These are phyloP conservation scores for Puccinia brachypodii DNA, from an alignment of 1,284 basidiomycete species.

Conservation along the genomic window DNA sequence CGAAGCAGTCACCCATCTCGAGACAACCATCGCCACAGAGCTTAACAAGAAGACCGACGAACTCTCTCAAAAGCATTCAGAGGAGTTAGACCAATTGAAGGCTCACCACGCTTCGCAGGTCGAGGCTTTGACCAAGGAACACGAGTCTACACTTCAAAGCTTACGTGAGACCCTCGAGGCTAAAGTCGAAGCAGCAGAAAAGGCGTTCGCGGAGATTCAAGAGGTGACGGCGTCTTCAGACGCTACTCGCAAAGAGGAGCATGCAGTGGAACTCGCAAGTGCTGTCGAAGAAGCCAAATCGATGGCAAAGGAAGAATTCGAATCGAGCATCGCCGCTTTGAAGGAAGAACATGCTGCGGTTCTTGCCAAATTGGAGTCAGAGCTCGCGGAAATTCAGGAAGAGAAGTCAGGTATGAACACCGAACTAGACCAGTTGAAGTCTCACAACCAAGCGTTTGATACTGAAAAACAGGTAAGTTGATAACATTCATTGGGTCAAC, in stretches of 20 bases:
- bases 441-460: neutral
- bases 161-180: slow-evolving; percentile 14
- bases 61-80: slow-evolving; percentile 10
- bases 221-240: neutral
- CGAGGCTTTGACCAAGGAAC: slow-evolving; percentile 9
- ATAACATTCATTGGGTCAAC: neutral
- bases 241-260: slow-evolving; percentile 4
- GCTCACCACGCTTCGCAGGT: slow-evolving; percentile 24
- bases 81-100: slow-evolving; percentile 18
- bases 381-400: slow-evolving; percentile 11
- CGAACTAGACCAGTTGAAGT: slow-evolving; percentile 7
- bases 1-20: slow-evolving; percentile 1
- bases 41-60: slow-evolving; percentile 15
- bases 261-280: neutral
- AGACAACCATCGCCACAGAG: slow-evolving; percentile 1
- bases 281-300: slow-evolving; percentile 15
- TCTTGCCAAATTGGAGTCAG: slow-evolving; percentile 11
- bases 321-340: slow-evolving; percentile 3
- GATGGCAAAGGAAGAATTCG: neutral
- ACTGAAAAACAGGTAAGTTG: slow-evolving; percentile 29
- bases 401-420: neutral
- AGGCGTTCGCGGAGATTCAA: slow-evolving; percentile 2
- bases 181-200: slow-evolving; percentile 7
- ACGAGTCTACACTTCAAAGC: slow-evolving; percentile 27
- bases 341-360: slow-evolving; percentile 19